Percentiles rank a stretch among this genome's conserved stretches.
phyloP scores from a whole-genome alignment of 805 yeast genomes.

The Metschnikowia chrysomelidarum region DNA sequence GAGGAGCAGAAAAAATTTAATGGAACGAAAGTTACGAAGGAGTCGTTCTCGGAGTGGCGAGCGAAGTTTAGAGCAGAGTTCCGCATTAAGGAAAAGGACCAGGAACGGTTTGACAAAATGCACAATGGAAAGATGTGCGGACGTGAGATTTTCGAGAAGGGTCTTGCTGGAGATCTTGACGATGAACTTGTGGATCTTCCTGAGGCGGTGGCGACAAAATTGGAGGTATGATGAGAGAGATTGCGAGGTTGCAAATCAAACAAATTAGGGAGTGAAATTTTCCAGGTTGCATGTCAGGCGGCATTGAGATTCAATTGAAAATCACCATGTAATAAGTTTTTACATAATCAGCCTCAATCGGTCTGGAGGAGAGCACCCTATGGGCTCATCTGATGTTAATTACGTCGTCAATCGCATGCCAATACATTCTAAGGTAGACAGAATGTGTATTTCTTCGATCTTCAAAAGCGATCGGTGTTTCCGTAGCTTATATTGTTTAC shows the following conservation, averaged over 20 bases:
- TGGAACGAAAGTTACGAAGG: conserved; percentile 87
- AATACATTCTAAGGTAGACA: no score
- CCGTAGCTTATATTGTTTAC: no score
- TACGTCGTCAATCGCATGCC: no score
- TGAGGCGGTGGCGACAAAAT: conserved; percentile 20
- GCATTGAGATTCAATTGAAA: no score
- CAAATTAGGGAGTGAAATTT: no score
- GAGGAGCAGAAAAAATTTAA: conserved; percentile 86
- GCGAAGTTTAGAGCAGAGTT: conserved; percentile 64
- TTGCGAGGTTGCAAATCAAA: background rate
- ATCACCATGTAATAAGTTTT: no score
- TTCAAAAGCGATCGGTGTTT: no score
- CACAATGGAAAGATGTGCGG: conserved; percentile 84
- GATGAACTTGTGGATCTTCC: conserved; percentile 24
- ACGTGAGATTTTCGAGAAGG: conserved; percentile 83
- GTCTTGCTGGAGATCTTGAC: conserved; percentile 73
- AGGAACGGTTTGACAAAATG: conserved; percentile 49
- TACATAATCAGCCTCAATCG: no score
- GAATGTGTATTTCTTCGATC: no score
- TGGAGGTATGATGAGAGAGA: conserved; percentile 13
- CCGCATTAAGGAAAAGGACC: conserved; percentile 61
- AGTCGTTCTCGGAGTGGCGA: conserved; percentile 76
- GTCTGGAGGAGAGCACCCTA: no score
- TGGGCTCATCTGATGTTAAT: no score
- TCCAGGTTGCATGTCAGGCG: no score